Base-by-base conservation (phyloP, 768 basidiomycete species). In the Leccinum subgranulosum region DNA sequence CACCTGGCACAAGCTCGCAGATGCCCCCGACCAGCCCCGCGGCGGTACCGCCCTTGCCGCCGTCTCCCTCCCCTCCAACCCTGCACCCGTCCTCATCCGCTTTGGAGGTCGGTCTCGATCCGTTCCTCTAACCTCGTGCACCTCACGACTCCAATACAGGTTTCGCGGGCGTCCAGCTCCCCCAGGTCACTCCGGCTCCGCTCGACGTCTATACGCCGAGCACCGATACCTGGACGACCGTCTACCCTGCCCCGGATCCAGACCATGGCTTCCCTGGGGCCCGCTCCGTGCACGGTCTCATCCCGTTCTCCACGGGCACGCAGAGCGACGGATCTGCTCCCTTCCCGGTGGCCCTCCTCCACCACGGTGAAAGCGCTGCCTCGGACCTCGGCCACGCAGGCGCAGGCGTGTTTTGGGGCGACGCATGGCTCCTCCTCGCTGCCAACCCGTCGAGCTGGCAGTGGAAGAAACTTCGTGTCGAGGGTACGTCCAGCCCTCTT, bases 11-110 rank as follows among this genome's bases (percentile, higher is more conserved):
- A 36, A 50, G 25, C 68, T 76, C 7, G 60, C 74, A n/a, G 57
- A 68, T 17, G 77, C 75, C 0, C 79, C 79, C 1, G 74, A 61
- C 4, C 74, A 74, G 3, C 69, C 69, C 2, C 71, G 77, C 17
- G 75, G 76, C 6, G 79, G 79, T 3, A 79, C 78, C 0, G 70
- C 69, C n/a, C 69, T 79, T 51, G 65, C 70, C 9, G 66, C 68
- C 6, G 56, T 73, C 25, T 57, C 66, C 12, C 55, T 65, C 23
- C 25, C 60, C 23, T 27, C 64, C 8, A n/a, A 45, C 5, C 27
- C 58, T 5, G 61, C 60, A 9, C 56, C 63, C 17, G 67, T 73
- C 10, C 66, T 78, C 29, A 49, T 79, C 28, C 73, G 78, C 5
- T 79, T 74, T 57, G 78, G 74, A 19, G 73, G 73, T 73, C 21